Conservation (phyloP, 495 filamentous ascomycete species). For the Hyaloscypha variabilis region DNA sequence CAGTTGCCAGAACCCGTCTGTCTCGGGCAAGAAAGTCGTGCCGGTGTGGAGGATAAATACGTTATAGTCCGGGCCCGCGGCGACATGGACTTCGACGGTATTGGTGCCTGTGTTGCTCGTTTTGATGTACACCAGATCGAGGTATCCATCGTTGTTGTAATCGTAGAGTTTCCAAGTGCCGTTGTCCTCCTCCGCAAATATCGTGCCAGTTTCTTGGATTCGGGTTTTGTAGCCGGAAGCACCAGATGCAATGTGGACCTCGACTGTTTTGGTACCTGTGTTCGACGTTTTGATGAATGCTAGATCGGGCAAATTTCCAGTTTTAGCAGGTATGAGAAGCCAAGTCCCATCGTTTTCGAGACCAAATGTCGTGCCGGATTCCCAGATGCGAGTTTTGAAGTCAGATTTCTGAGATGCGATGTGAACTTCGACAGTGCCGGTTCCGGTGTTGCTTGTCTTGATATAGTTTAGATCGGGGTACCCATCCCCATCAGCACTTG, state of each 20-base stretch:
- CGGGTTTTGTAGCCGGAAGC: neutral
- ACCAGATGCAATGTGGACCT: neutral
- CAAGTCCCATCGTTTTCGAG: neutral
- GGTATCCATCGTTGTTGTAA: neutral
- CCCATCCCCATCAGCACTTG: neutral
- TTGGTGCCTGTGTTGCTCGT: neutral
- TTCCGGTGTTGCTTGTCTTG: neutral
- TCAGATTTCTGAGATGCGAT: neutral
- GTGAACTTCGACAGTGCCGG: neutral
- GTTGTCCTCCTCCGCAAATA: neutral
- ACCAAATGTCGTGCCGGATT: neutral
- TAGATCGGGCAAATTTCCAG: neutral
- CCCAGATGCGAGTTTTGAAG: neutral
- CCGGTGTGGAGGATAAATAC: neutral
- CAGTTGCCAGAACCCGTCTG: neutral
- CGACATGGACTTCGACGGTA: neutral
- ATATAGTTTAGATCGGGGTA: neutral
- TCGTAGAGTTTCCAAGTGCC: neutral
- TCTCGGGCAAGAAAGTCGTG: constrained; percentile 4
- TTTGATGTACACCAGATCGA: neutral
- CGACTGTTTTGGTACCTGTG: neutral
- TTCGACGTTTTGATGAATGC: neutral
- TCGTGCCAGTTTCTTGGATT: neutral
- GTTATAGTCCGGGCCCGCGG: neutral
- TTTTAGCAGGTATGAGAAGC: neutral